Evolutionary conservation across 2,329 filamentous ascomycete species (phyloP).

Genomic region (Paecilomyces sp.): DNA sequence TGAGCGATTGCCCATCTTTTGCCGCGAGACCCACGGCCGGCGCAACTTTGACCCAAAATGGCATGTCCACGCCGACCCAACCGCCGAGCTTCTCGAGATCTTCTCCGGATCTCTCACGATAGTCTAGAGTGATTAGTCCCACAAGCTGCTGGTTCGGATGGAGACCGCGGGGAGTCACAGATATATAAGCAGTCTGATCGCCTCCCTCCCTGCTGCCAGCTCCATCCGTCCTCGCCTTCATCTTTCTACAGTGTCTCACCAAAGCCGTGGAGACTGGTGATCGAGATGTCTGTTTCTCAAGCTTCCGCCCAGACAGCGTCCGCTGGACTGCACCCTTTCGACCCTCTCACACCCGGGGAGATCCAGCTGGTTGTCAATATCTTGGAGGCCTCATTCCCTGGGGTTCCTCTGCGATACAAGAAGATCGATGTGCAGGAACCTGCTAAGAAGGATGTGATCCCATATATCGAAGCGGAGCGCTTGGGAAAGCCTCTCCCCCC

Average conservation of each 20-base stretch:
- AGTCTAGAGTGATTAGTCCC: background rate
- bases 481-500: constrained; percentile 41
- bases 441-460: constrained; percentile 50
- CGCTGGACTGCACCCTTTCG: constrained; percentile 30
- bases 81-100: background rate
- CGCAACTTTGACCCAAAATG: constrained; percentile 6
- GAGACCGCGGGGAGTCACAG: background rate
- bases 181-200: background rate
- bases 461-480: constrained; percentile 59
- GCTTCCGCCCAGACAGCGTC: background rate
- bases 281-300: background rate
- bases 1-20: background rate
- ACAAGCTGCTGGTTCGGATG: background rate
- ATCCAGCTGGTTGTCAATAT: constrained; percentile 33
- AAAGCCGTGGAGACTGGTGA: background rate
- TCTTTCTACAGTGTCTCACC: background rate
- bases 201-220: background rate
- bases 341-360: constrained; percentile 32
- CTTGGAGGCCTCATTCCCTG: constrained; percentile 29
- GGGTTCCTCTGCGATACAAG: constrained; percentile 48
- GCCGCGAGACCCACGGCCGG: background rate
- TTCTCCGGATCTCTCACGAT: background rate
- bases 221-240: background rate
- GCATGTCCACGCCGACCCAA: background rate
- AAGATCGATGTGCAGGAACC: constrained; percentile 61